Conservation (phyloP, 2,329 filamentous ascomycete species). For the Scolecobasidium constrictum region DNA sequence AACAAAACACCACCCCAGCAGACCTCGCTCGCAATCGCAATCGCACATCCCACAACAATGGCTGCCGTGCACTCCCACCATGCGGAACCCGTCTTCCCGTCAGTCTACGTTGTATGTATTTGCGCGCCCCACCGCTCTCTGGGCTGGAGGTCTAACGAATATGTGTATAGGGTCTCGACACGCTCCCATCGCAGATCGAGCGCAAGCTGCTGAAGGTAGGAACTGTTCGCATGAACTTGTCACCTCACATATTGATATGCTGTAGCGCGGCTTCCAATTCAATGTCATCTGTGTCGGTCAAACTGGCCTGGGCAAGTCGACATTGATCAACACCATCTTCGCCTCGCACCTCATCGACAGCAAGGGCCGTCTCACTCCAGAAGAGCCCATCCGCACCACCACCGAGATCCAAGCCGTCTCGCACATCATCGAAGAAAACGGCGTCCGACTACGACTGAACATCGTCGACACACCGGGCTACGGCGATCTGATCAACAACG, state of each 20-base stretch:
- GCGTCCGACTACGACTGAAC: conserved; percentile 91
- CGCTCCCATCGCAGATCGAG: conserved; percentile 97
- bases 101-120: no score
- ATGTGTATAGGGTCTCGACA: conserved; percentile 99
- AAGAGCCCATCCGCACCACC: conserved; percentile 87
- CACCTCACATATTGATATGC: conserved; percentile 96
- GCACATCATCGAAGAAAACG: conserved; percentile 99
- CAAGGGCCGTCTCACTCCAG: conserved; percentile 86
- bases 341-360: conserved; percentile 98
- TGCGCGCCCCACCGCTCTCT: no score
- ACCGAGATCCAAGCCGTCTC: conserved; percentile 98
- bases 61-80: conserved; percentile 51
- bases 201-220: conserved; percentile 98
- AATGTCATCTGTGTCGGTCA: conserved; percentile 99
- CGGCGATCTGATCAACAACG: conserved; percentile 98
- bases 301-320: conserved; percentile 97
- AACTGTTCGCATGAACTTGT: no score
- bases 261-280: conserved; percentile 99
- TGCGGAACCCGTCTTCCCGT: conserved; percentile 59
- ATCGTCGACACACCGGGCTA: conserved; percentile 99
- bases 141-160: no score
- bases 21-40: no score
- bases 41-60: no score
- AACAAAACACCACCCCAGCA: no score
- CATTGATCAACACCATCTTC: conserved; percentile 99